phyloP scores from a whole-genome alignment of 345 rosid genomes.

The Salix dunnii region DNA sequence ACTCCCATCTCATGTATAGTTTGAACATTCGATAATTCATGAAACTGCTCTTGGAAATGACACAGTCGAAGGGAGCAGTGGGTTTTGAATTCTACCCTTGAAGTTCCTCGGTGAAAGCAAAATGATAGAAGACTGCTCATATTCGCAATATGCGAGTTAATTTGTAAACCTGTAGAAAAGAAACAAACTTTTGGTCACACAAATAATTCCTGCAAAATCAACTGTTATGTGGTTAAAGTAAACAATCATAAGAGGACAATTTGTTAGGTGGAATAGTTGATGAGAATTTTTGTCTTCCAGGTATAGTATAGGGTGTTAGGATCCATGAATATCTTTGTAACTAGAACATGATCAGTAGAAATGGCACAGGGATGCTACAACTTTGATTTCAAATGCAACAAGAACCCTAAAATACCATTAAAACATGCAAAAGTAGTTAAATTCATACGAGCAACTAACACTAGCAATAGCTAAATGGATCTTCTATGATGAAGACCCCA shows the following conservation, averaged over 20 bases:
- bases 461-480: not conserved
- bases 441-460: not conserved
- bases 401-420: not conserved
- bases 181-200: not conserved
- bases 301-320: not conserved
- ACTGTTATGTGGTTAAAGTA: not conserved
- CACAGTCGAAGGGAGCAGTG: not conserved
- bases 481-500: not conserved
- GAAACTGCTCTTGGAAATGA: not conserved
- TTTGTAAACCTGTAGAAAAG: conserved; percentile 26
- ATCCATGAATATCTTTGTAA: not conserved
- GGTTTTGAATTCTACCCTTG: not conserved
- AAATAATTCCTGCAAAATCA: not conserved
- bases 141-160: conserved; percentile 30
- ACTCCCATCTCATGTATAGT: not conserved
- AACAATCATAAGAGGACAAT: not conserved
- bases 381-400: not conserved
- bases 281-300: not conserved
- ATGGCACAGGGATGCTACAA: not conserved
- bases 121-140: not conserved
- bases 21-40: not conserved
- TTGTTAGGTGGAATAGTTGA: not conserved
- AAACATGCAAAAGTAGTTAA: not conserved
- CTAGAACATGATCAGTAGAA: too few species aligned
- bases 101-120: not conserved